Base-by-base conservation (phyloP, 129 eudicot genomes). In the Calendula officinalis region DNA sequence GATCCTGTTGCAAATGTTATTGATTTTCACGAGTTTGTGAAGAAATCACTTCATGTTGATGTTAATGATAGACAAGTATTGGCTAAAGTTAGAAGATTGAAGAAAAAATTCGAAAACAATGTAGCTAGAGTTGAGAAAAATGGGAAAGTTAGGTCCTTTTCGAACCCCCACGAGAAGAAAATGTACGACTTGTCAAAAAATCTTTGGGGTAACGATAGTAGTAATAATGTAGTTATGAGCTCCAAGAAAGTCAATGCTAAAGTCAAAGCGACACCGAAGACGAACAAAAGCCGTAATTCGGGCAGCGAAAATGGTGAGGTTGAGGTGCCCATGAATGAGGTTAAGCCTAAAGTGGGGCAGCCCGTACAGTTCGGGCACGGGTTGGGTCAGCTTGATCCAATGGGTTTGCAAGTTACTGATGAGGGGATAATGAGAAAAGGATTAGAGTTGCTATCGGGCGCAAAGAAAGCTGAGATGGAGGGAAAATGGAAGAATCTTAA, bases 41-140 rank as follows among this genome's bases (percentile, higher is more conserved):
- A 81, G 84, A 58, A 78, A n/a, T 64, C 82, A 9, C 56, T 89
- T 68, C 86, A 80, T 53, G 67, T 82, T n/a, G 88, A 85, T 61
- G 88, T 81, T n/a, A 80, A 56, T 5, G 75, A 60, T 61, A 35
- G 63, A 7, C 95, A 85, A 54, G 41, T 89, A 60, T 58, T 64
- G 22, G 70, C 75, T 52, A 89, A 86, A 52, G 79, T 81, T 12
- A 55, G 86, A 46, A 74, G 84, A 56, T 36, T 89, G 17, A 85
- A 71, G 73, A 83, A 80, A 68, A 85, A 81, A 77, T 89, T 45
- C 16, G 68, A 11, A 14, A 80, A 80, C 33, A 80, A 69, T 61
- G 61, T 14, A 5, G 62, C 61, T 12, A 80, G 39, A 12, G 64
- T 69, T 34, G 72, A 49, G 51, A 70, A 47, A 9, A 51, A 58